Percentiles rank a stretch among this genome's conserved stretches.
Evolutionary conservation across 2,329 filamentous ascomycete genomes (phyloP).

Genomic region (Piedraia hortae): DNA sequence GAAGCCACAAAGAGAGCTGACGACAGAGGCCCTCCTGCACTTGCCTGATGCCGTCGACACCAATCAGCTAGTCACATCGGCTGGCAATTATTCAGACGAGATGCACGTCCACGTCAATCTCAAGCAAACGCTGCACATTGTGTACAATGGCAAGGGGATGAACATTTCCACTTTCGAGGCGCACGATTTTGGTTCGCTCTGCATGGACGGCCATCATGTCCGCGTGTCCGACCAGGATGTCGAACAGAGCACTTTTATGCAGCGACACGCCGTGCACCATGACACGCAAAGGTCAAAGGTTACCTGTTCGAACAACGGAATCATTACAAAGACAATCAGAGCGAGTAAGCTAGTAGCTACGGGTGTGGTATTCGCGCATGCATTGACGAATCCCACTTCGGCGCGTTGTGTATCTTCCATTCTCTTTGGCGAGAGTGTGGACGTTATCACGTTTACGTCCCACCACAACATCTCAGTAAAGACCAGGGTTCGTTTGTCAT

Average conservation of each 20-base stretch:
- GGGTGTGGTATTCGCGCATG: no score
- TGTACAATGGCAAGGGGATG: constrained; percentile 75
- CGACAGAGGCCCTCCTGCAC: constrained; percentile 79
- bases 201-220: constrained; percentile 83
- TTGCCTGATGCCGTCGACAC: constrained; percentile 55
- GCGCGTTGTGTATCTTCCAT: no score
- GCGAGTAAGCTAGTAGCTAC: no score
- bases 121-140: constrained; percentile 74
- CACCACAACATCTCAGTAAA: constrained; percentile 63
- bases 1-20: constrained; percentile 94
- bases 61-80: constrained; percentile 55
- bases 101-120: constrained; percentile 86
- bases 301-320: no score
- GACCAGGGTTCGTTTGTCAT: constrained; percentile 93
- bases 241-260: constrained; percentile 96
- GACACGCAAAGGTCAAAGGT: constrained; percentile 81
- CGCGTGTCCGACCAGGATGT: constrained; percentile 96
- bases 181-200: constrained; percentile 74
- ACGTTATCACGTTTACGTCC: constrained; percentile 92
- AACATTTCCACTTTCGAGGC: constrained; percentile 96
- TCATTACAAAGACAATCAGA: no score
- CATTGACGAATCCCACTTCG: no score
- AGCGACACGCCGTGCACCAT: constrained; percentile 88
- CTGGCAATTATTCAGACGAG: constrained; percentile 45
- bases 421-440: no score